Percentiles rank a stretch among this genome's conserved stretches.
Conservation (phyloP, 1,284 basidiomycete genomes). For the Trametes versicolor region DNA sequence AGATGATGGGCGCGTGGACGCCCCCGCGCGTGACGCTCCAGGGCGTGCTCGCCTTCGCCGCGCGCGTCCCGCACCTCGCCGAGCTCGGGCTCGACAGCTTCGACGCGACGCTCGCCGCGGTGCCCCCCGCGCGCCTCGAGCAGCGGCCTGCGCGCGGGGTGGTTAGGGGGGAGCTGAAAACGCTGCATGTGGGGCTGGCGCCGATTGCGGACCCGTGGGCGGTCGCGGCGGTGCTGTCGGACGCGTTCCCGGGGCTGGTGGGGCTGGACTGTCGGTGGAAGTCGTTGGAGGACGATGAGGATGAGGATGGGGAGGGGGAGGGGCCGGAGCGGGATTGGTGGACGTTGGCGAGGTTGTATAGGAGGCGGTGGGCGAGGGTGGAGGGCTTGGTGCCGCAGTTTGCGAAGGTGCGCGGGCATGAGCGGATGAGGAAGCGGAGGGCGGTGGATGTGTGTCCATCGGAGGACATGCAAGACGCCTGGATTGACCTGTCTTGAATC, state of each 20-base stretch:
- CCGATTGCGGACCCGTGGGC: constrained; percentile 10
- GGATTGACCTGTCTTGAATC: no score
- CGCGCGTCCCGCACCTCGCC: no score
- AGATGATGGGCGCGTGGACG: background rate
- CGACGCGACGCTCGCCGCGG: no score
- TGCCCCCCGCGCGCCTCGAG: no score
- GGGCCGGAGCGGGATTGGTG: no score
- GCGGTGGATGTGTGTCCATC: background rate
- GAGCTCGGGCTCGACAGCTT: no score
- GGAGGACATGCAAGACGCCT: no score
- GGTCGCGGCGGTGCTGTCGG: constrained; percentile 18
- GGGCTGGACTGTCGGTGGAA: background rate
- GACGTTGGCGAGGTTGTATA: background rate
- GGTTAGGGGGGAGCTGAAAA: background rate
- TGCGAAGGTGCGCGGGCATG: background rate
- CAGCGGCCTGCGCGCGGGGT: no score
- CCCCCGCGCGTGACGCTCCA: background rate
- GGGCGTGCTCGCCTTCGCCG: background rate
- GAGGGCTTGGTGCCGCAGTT: background rate
- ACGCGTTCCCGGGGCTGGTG: constrained; percentile 8
- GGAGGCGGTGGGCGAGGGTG: no score
- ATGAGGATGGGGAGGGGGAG: no score
- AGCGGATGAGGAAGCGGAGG: background rate
- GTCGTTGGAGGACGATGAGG: no score
- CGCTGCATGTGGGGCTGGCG: constrained; percentile 14